Evolutionary conservation across 148 eudicot genomes (phyloP).

Genomic region (Rhododendron vialii): DNA sequence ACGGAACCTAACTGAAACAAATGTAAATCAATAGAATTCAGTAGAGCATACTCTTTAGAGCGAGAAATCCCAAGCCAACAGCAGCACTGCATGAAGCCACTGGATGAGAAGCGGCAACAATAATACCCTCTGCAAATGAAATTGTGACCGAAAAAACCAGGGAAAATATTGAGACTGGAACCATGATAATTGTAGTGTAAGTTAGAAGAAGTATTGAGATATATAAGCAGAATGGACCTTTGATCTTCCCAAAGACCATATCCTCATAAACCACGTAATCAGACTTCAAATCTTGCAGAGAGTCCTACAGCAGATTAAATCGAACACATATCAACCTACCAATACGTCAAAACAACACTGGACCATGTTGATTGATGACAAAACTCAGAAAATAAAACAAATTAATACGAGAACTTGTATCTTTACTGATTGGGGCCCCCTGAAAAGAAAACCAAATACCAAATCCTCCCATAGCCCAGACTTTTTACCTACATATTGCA

Average conservation of each 20-base stretch:
- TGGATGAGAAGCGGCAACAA: slow-evolving; percentile 60
- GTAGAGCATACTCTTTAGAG: slow-evolving; percentile 48
- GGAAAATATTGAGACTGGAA: neutral
- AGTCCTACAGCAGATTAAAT: slow-evolving; percentile 48
- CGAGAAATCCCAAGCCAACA: slow-evolving; percentile 56
- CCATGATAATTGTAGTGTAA: neutral
- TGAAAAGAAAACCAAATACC: neutral
- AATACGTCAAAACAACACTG: neutral
- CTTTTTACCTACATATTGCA: neutral
- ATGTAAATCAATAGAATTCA: neutral
- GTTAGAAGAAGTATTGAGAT: neutral
- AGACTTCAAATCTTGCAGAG: slow-evolving; percentile 58
- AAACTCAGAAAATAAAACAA: neutral
- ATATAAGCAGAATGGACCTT: slow-evolving; percentile 39
- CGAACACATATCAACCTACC: neutral
- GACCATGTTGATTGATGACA: neutral
- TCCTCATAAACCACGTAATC: slow-evolving; percentile 54
- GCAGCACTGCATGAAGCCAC: slow-evolving; percentile 56
- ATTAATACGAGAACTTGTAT: neutral
- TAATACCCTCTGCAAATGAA: slow-evolving; percentile 52
- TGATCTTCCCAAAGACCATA: slow-evolving; percentile 47
- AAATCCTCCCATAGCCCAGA: neutral
- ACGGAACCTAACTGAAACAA: neutral
- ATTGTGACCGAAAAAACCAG: neutral
- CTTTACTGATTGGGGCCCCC: neutral